These are phyloP conservation scores for Lachancea nothofagi DNA, from an alignment of 805 yeast genomes.

Conservation along the genomic window DNA sequence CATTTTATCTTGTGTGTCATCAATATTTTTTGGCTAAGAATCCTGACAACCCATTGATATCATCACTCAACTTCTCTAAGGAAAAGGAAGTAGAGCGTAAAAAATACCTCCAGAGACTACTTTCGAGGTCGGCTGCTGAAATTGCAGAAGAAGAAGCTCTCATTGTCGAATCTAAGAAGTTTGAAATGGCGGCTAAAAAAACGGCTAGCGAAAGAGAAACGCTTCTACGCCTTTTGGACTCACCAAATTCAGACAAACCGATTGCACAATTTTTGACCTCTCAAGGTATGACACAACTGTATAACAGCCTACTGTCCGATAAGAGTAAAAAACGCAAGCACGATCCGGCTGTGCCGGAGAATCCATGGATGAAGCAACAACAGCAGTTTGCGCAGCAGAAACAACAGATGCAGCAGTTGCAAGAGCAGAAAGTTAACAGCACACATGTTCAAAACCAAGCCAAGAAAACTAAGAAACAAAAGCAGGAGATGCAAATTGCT, in stretches of 20 bases:
- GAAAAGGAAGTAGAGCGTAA: slow-evolving; percentile 75
- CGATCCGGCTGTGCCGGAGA: slow-evolving; percentile 37
- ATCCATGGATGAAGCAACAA: slow-evolving; percentile 41
- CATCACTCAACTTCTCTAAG: slow-evolving; percentile 64
- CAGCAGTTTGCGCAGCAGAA: slow-evolving; percentile 37
- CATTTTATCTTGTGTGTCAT: slow-evolving; percentile 67
- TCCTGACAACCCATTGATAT: slow-evolving; percentile 46
- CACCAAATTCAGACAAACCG: slow-evolving; percentile 76
- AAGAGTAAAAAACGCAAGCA: slow-evolving; percentile 50
- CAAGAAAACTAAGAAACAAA: slow-evolving; percentile 30
- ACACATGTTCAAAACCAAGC: slow-evolving; percentile 10
- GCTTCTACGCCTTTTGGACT: slow-evolving; percentile 70
- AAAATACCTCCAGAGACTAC: slow-evolving; percentile 65
- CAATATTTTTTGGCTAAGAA: slow-evolving; percentile 43
- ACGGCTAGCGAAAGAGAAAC: slow-evolving; percentile 79
- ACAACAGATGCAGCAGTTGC: slow-evolving; percentile 30
- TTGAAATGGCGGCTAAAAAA: slow-evolving; percentile 87
- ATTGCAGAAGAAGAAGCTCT: slow-evolving; percentile 96
- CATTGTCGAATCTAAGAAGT: slow-evolving; percentile 85
- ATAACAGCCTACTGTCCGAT: slow-evolving; percentile 69
- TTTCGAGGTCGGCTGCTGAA: slow-evolving; percentile 88
- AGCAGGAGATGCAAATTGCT: slow-evolving; percentile 28
- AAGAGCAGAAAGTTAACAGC: slow-evolving; percentile 17
- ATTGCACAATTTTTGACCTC: slow-evolving; percentile 74
- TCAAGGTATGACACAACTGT: slow-evolving; percentile 83